Conservation (phyloP, 495 filamentous ascomycete species). For the Hypoxylon cercidicola region DNA sequence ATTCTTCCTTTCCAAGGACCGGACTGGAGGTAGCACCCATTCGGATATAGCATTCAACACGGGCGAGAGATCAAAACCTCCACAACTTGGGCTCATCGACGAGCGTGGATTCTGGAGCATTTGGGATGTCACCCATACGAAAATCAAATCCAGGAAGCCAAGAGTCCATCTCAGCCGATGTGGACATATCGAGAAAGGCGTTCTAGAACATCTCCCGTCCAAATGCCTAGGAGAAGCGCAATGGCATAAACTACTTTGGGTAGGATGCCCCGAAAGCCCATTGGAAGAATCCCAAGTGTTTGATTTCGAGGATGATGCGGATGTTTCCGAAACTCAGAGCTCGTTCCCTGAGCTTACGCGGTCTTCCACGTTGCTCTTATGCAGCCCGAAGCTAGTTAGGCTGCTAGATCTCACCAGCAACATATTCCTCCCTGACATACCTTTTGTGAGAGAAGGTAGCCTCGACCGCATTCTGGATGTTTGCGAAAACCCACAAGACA, state of each 20-base stretch:
- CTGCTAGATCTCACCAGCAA: conserved; percentile 41
- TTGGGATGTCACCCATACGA: conserved; percentile 67
- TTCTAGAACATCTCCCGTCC: conserved; percentile 34
- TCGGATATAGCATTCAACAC: conserved; percentile 83
- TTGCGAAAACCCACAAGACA: conserved; percentile 32
- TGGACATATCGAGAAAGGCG: conserved; percentile 42
- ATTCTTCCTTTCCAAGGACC: conserved; percentile 60
- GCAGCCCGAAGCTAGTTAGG: conserved; percentile 32
- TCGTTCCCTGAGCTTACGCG: conserved; percentile 36
- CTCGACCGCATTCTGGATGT: conserved; percentile 43
- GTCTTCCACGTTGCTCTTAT: conserved; percentile 42
- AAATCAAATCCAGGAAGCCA: conserved; percentile 26
- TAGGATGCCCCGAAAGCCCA: conserved; percentile 19
- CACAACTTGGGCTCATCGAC: conserved; percentile 78
- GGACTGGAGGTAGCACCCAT: conserved; percentile 69
- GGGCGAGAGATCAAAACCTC: conserved; percentile 64
- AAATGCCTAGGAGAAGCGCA: conserved; percentile 11
- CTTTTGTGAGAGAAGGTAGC: conserved; percentile 23
- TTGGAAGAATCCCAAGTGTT: conserved; percentile 29
- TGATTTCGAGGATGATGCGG: conserved; percentile 30
- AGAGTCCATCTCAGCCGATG: conserved; percentile 21
- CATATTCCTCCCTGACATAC: conserved; percentile 32
- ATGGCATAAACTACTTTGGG: conserved; percentile 46
- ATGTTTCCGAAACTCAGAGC: conserved; percentile 19
- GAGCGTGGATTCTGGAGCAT: conserved; percentile 77